Evolutionary conservation across 441 rosid genomes (phyloP), one percentile per base, ranked within the genome.

Genomic region (Populus hybrid): DNA sequence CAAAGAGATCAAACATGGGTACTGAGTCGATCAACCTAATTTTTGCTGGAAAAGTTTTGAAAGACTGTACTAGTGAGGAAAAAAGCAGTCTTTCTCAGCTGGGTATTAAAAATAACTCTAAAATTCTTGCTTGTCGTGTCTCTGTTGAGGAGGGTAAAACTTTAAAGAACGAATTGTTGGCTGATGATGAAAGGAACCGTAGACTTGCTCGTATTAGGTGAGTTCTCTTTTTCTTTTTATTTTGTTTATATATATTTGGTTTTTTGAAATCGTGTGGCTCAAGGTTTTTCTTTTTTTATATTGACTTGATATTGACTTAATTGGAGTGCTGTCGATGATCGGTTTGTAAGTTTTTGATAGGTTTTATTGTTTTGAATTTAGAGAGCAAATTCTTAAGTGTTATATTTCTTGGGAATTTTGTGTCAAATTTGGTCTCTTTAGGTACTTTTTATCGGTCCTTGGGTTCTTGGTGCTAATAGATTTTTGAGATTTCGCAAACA

Each of bases 11-110:
- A 16, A 84, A 75, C 74, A 74, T 86, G 59, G 75, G 73, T 69
- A 82, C 92, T 9, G 87, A 83, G 8, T 86, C 93, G 11, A 85
- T 94, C 87, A 91, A 89, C 73, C 86, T 94, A 63, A 94, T 91
- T 23, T 88, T 81, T 77, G 88, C 91, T 2, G 98, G 96, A 1
- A 92, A 83, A 81, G 85, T 94, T 50, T 83, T 94, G 65, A 86
- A 82, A 78, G 93, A 87, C 42, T 91, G 87, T 28, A 93, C 88
- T 76, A 89, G 92, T 42, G 57, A 79, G 67, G 83, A 84, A 69
- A 88, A 86, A 26, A 53, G 9, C 8, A 53, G 61, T 53, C 83
- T 95, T 73, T 59, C 79, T 14, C 91, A 89, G 28, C 71, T 91
- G 83, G 97, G 94, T 75, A 34, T 94, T 59, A 90, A 81, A 78